phyloP scores from a whole-genome alignment of 1,139 yeast species.

The Blastobotrys niveus region DNA sequence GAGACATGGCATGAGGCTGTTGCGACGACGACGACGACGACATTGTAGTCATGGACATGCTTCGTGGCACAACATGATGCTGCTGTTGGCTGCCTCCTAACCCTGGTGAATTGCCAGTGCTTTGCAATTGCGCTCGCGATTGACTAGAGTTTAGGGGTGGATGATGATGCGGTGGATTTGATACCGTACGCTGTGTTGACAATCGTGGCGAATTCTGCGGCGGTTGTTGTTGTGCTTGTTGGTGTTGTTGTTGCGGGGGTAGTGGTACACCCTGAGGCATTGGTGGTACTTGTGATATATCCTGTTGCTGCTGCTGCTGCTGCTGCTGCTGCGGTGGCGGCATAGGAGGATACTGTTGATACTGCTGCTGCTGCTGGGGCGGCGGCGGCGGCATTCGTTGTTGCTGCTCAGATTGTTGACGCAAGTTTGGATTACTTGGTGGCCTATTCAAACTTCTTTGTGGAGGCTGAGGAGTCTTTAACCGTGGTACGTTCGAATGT shows the following conservation, averaged over 20 bases:
- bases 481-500: constrained; percentile 11
- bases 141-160: background rate
- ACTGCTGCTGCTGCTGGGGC: constrained; percentile 14
- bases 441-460: constrained; percentile 15
- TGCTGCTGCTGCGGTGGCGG: background rate
- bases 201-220: background rate
- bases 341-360: background rate
- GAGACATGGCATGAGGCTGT: background rate
- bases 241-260: constrained; percentile 9
- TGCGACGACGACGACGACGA: too few relatives aligned
- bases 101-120: background rate
- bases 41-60: constrained; percentile 25
- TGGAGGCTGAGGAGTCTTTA: constrained; percentile 11
- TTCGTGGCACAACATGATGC: constrained; percentile 16
- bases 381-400: background rate
- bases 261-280: background rate
- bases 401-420: background rate
- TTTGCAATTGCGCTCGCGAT: constrained; percentile 6
- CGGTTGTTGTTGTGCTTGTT: constrained; percentile 8
- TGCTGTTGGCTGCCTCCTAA: background rate
- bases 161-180: too few relatives aligned
- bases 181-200: constrained; percentile 22
- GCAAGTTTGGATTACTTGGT: background rate
- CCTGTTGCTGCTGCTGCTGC: background rate
- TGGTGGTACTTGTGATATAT: constrained; percentile 3